Evolutionary conservation across 108 stramenopile species (phyloP).

Genomic region (Fragilaria radians): DNA sequence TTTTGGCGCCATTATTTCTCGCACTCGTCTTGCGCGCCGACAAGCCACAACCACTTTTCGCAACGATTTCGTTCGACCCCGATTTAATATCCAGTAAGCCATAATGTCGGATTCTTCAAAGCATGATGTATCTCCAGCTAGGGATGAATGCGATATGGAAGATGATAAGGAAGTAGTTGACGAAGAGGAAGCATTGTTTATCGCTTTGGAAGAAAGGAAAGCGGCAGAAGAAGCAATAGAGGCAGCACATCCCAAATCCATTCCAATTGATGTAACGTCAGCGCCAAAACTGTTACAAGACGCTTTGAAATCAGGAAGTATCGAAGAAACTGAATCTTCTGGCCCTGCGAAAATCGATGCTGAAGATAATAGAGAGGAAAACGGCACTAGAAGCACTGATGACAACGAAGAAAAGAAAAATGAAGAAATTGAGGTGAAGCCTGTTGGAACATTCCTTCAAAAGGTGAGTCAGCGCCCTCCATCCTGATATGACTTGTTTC

Average conservation of each 20-base stretch:
- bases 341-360: too few species aligned
- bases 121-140: too few species aligned
- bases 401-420: neutral
- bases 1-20: too few species aligned
- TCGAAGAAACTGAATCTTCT: too few species aligned
- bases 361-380: slow-evolving; percentile 46
- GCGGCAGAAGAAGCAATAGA: slow-evolving; percentile 20
- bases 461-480: slow-evolving; percentile 13
- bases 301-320: slow-evolving; percentile 60
- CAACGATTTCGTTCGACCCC: too few species aligned
- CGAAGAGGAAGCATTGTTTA: slow-evolving; percentile 60
- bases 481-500: slow-evolving; percentile 34
- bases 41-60: too few species aligned
- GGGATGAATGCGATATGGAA: neutral
- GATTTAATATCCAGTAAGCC: too few species aligned
- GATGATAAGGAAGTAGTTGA: slow-evolving; percentile 26
- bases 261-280: slow-evolving; percentile 49
- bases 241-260: slow-evolving; percentile 19
- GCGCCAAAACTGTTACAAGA: slow-evolving; percentile 68
- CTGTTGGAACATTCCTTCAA: too few species aligned
- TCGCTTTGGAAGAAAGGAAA: slow-evolving; percentile 24
- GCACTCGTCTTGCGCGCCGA: too few species aligned
- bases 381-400: neutral
- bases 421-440: slow-evolving; percentile 34
- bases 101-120: too few species aligned